Conservation (phyloP, 306 rosid genomes). For the Acacia confusa region DNA sequence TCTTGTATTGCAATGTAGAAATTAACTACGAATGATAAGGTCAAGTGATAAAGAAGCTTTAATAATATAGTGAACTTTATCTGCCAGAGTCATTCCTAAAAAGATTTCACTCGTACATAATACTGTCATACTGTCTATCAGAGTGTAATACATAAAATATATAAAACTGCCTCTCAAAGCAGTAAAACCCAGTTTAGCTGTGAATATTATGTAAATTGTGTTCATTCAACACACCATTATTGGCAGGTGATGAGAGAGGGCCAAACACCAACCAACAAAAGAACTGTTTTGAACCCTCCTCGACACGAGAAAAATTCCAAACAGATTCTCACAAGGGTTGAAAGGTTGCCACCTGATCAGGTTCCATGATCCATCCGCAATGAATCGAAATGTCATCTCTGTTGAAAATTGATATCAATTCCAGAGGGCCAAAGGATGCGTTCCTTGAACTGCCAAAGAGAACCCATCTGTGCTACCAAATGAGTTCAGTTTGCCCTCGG, state of each 20-base stretch:
- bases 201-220: background rate
- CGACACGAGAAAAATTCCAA: slow-evolving; percentile 28
- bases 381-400: slow-evolving; percentile 34
- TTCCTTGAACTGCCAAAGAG: slow-evolving; percentile 30
- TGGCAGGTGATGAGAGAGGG: slow-evolving; percentile 31
- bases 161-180: background rate
- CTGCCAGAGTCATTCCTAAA: background rate
- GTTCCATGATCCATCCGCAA: slow-evolving; percentile 23
- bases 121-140: background rate
- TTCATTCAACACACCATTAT: slow-evolving; percentile 39
- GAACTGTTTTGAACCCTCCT: slow-evolving; percentile 29
- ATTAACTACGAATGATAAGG: background rate
- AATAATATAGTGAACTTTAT: background rate
- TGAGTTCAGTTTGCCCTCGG: slow-evolving; percentile 46
- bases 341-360: slow-evolving; percentile 30
- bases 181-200: slow-evolving; percentile 19
- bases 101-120: background rate
- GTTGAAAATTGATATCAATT: slow-evolving; percentile 37
- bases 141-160: background rate
- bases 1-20: too few species aligned
- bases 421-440: slow-evolving; percentile 43
- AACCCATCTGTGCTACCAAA: slow-evolving; percentile 31
- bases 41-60: background rate
- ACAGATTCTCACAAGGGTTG: slow-evolving; percentile 24
- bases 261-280: slow-evolving; percentile 36